Conservation (phyloP, 768 basidiomycete genomes). For the Amanita fuliginea region DNA sequence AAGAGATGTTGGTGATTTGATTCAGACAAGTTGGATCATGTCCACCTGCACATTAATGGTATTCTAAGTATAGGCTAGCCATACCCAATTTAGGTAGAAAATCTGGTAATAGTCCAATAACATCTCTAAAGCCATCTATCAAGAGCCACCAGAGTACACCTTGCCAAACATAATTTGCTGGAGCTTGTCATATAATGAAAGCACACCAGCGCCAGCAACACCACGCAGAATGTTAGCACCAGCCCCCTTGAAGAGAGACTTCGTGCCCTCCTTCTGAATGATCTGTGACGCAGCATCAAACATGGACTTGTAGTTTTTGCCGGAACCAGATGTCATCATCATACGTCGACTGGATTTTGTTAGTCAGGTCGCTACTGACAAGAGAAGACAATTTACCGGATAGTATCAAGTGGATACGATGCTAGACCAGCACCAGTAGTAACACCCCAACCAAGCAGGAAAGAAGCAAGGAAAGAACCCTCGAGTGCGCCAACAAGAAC, state of each 20-base stretch:
- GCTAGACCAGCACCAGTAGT: conserved; percentile 99
- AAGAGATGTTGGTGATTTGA: neutral
- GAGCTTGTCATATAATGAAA: conserved; percentile 98
- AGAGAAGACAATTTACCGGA: conserved; percentile 42
- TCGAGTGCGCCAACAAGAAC: conserved; percentile 92
- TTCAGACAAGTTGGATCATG: neutral
- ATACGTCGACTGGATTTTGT: conserved; percentile 81
- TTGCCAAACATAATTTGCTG: conserved; percentile 96
- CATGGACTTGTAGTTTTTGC: conserved; percentile 98
- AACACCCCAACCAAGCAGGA: conserved; percentile 97
- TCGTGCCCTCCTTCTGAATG: conserved; percentile 87
- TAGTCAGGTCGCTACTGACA: conserved; percentile 6
- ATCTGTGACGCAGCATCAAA: conserved; percentile 95
- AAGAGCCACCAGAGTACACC: conserved; percentile 90
- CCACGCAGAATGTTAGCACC: conserved; percentile 95
- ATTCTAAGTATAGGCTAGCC: conserved; percentile 28
- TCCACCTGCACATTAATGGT: conserved; percentile 9
- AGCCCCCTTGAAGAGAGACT: conserved; percentile 98
- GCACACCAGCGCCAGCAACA: conserved; percentile 99
- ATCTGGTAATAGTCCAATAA: conserved; percentile 16
- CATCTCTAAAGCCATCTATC: conserved; percentile 21
- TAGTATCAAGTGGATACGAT: conserved; percentile 90
- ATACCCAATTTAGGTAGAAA: conserved; percentile 23
- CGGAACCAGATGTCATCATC: conserved; percentile 99
- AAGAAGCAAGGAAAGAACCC: conserved; percentile 96